Evolutionary conservation across 208 protist genomes (phyloP).

Genomic region (Porcisia deanei): DNA sequence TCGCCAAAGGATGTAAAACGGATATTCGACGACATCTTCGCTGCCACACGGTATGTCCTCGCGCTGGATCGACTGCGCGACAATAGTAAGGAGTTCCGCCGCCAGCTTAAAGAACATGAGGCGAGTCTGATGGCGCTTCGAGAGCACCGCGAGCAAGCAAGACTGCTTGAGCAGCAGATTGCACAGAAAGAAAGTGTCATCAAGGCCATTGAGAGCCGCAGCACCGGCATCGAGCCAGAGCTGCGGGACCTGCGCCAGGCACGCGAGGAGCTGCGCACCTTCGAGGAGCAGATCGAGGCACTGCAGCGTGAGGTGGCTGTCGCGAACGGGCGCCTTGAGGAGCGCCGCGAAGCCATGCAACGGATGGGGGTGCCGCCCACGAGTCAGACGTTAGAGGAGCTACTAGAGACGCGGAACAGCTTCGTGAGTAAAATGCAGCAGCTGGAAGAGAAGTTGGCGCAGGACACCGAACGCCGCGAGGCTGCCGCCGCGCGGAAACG

Average conservation of each 20-base stretch:
- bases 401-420: slow-evolving; percentile 45
- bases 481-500: slow-evolving; percentile 23
- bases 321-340: slow-evolving; percentile 65
- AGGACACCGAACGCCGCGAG: slow-evolving; percentile 39
- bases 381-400: slow-evolving; percentile 46
- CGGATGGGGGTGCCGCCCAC: slow-evolving; percentile 28
- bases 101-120: slow-evolving; percentile 87
- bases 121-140: slow-evolving; percentile 68
- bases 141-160: slow-evolving; percentile 81
- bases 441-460: slow-evolving; percentile 29
- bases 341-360: slow-evolving; percentile 51
- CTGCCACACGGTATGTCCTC: slow-evolving; percentile 93
- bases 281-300: slow-evolving; percentile 59
- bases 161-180: slow-evolving; percentile 60
- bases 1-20: slow-evolving; percentile 96
- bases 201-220: slow-evolving; percentile 38
- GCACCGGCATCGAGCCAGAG: slow-evolving; percentile 54
- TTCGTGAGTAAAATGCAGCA: slow-evolving; percentile 38
- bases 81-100: slow-evolving; percentile 84
- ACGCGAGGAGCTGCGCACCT: slow-evolving; percentile 43
- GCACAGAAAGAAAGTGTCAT: slow-evolving; percentile 60
- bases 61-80: slow-evolving; percentile 88
- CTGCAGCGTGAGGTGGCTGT: slow-evolving; percentile 60
- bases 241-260: slow-evolving; percentile 53
- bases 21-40: slow-evolving; percentile 99